Conservation (phyloP, 306 rosid species). For the Citrullus amarus region DNA sequence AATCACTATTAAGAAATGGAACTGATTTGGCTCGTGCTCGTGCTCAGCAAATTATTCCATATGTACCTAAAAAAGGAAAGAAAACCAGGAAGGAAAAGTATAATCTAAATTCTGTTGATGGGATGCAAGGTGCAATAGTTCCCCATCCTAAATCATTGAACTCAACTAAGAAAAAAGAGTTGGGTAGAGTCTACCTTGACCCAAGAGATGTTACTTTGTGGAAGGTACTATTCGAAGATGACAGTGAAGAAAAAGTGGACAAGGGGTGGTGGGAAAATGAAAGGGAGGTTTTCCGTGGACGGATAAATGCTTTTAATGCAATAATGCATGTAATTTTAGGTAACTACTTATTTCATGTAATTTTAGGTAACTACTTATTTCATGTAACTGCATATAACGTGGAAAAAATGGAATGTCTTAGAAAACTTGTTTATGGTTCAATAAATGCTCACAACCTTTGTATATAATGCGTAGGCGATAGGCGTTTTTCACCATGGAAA, state of each 20-base stretch:
- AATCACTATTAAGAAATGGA: neutral
- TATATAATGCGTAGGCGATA: conserved; percentile 21
- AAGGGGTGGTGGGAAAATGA: conserved; percentile 22
- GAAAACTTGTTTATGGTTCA: neutral
- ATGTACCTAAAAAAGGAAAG: neutral
- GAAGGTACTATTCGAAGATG: conserved; percentile 62
- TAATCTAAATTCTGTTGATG: neutral
- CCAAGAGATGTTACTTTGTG: conserved; percentile 40
- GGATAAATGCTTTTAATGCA: conserved; percentile 17
- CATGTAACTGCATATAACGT: neutral
- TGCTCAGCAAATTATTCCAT: neutral
- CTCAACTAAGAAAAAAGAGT: neutral
- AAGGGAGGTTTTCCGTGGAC: conserved; percentile 9
- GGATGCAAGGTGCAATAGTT: neutral
- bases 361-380: conserved; percentile 19
- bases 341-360: conserved; percentile 2
- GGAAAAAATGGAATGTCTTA: neutral
- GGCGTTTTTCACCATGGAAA: conserved; percentile 34
- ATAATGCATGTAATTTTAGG: conserved; percentile 22
- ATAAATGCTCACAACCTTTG: neutral
- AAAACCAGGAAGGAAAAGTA: neutral
- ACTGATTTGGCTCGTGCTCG: neutral
- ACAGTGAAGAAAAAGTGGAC: conserved; percentile 51
- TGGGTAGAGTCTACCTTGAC: neutral
- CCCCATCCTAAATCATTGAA: neutral